Evolutionary conservation across 306 rosid genomes (phyloP), one percentile per base, ranked within the genome.

Genomic region (Vachellia collinsii): DNA sequence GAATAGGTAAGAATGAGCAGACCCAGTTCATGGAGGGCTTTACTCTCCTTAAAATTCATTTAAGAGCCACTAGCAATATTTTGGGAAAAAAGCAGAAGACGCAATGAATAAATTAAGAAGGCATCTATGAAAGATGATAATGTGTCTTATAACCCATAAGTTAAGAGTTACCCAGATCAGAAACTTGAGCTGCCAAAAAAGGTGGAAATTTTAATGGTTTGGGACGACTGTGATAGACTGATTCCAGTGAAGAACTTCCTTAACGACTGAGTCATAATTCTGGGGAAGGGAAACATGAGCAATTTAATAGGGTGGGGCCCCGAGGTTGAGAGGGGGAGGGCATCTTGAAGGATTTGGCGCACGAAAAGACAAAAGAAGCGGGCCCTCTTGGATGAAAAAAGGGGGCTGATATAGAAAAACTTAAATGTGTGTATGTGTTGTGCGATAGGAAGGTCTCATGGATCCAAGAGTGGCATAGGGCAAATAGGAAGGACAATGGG

Each of bases 241-340:
- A 75, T 53, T 77, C 20, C 56, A 20, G 0, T 61, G 77, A 36
- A 77, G 56, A 48, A 79, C 58, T 51, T 44, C 42, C 59, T 38
- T 61, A 62, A 61, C 25, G 16, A 61, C 29, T 61, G 34, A 67
- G 78, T 6, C 61, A 70, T 65, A 56, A 80, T 68, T 85, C 70
- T 0, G 9, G 29, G 53, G 9, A 2, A 17, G 51, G 2, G 20
- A 36, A 11, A 44, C 17, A 37, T 5, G 14, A 59, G 47, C 8
- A 73, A 87, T 87, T 89, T 84, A 90, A 23, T 82, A 87, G 79
- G 70, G 90, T 90, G 97, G 94, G 92, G 83, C 84, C 47, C 63
- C 58, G 82, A 76, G 82, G 80, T 77, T 80, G 89, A 41, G 34
- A 29, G 34, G 82, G 67, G 81, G 73, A 80, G 44, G 84, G 84